phyloP scores from a whole-genome alignment of 768 basidiomycete genomes.

The Leucogyrophana mollusca region DNA sequence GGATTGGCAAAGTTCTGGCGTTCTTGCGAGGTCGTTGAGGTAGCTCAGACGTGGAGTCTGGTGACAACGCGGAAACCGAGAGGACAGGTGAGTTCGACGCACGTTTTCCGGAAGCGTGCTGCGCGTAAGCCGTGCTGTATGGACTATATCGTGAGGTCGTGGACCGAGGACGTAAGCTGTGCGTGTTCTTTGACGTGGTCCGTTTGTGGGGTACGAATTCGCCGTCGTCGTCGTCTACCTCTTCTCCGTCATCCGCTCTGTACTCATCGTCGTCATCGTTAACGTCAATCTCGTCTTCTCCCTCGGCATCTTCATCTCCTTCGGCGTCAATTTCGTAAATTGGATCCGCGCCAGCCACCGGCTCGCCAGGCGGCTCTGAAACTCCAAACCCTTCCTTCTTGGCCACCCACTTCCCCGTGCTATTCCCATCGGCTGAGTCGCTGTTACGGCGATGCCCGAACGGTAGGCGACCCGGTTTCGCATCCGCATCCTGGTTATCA shows the following conservation, averaged over 20 bases:
- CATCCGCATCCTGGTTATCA: constrained; percentile 37
- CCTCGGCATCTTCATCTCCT: constrained; percentile 26
- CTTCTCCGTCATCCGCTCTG: constrained; percentile 22
- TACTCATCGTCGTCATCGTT: constrained; percentile 29
- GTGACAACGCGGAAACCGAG: constrained; percentile 28
- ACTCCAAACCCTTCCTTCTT: constrained; percentile 19
- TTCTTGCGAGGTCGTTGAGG: constrained; percentile 31
- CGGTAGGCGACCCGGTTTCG: constrained; percentile 28
- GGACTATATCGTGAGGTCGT: constrained; percentile 31
- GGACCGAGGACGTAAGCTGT: constrained; percentile 35
- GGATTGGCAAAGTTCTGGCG: constrained; percentile 45
- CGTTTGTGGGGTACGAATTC: constrained; percentile 30
- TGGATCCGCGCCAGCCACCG: constrained; percentile 18
- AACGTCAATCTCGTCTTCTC: constrained; percentile 18
- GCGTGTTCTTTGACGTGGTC: constrained; percentile 36
- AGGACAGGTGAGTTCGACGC: constrained; percentile 30
- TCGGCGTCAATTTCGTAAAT: constrained; percentile 11
- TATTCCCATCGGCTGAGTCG: constrained; percentile 21
- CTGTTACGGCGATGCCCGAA: constrained; percentile 22
- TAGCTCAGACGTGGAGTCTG: constrained; percentile 20
- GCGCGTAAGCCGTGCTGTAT: constrained; percentile 24
- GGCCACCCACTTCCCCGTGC: constrained; percentile 17
- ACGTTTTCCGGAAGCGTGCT: constrained; percentile 23
- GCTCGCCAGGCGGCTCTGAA: constrained; percentile 14
- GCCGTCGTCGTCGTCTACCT: constrained; percentile 25